Evolutionary conservation across 2,329 filamentous ascomycete species (phyloP), one percentile per base, ranked within the genome.

Genomic region (Ophiosphaerella herpotricha): DNA sequence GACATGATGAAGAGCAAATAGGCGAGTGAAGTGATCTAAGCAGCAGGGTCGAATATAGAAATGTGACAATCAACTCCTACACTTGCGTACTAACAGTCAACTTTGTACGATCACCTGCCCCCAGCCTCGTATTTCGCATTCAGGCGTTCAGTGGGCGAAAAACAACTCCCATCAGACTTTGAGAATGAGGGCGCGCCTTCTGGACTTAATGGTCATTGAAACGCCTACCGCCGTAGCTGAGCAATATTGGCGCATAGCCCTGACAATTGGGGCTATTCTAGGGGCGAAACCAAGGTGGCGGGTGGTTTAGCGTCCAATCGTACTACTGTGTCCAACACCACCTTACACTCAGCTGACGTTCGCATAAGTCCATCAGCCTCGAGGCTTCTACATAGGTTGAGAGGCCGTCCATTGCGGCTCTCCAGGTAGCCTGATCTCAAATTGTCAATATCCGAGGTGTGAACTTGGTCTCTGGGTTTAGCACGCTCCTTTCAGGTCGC

Each of bases 281-380:
- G 48, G 43, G 50, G 48, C 52, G 9, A 39, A 47, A 48, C 48
- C 45, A 54, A 49, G 58, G 58, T 56, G 48, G 54, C 51, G 46
- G 50, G 48, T 55, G 46, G 44, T 52, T 38, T 40, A 39, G 29
- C 37, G 39, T 34, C 60, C 58, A 63, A 58, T 60, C 46, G 46
- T 31, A 29, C 36, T 29, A 46, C 11, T 11, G 26, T 29, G 26
- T 11, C 26, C 46, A 21, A 21, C 18, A 39, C 42, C 43, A 41
- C 42, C 43, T 38, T 50, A 49, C 57, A 58, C 48, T 37, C 16
- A 63, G 55, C 58, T 59, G 58, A 57, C 38, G 44, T 54, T 60
- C 24, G 41, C 44, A 50, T 47, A 21, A 36, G 42, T 47, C 54
- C 46, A 55, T 52, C 46, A 57, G 51, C 53, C 39, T 51, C 48